Evolutionary conservation across 345 rosid species (phyloP).

Genomic region (Dipteronia dyeriana): DNA sequence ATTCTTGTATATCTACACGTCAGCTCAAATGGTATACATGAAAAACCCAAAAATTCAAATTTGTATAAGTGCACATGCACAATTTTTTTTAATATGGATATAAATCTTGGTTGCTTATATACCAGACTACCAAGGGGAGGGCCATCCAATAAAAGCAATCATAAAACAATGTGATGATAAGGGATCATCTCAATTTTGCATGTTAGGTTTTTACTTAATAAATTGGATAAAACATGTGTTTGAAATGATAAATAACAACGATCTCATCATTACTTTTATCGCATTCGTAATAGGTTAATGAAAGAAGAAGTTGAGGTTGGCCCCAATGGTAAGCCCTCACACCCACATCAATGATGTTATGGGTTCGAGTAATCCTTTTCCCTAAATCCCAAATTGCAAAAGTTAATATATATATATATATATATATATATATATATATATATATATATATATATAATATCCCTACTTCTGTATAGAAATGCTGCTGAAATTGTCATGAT

Average conservation of each 20-base stretch:
- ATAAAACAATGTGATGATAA: background rate
- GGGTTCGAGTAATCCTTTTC: background rate
- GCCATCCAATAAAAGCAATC: background rate
- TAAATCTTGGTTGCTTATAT: background rate
- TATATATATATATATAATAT: background rate
- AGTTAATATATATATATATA: too few species aligned
- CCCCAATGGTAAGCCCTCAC: background rate
- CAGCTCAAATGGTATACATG: conserved; percentile 17
- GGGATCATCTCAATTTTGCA: background rate
- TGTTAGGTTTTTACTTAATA: background rate
- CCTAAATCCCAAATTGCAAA: background rate
- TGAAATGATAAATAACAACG: background rate
- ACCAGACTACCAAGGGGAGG: background rate
- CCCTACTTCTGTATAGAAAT: too few species aligned
- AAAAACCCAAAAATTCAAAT: background rate
- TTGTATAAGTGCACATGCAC: background rate
- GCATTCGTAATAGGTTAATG: background rate
- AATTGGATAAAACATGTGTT: background rate
- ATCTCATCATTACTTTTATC: background rate
- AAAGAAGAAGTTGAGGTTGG: background rate
- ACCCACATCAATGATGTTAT: background rate
- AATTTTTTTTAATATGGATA: background rate
- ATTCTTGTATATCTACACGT: conserved; percentile 49
- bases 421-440: too few species aligned
- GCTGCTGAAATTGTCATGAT: background rate